Evolutionary conservation across 2,329 filamentous ascomycete species (phyloP).

Genomic region (Hirsutella thompsonii): DNA sequence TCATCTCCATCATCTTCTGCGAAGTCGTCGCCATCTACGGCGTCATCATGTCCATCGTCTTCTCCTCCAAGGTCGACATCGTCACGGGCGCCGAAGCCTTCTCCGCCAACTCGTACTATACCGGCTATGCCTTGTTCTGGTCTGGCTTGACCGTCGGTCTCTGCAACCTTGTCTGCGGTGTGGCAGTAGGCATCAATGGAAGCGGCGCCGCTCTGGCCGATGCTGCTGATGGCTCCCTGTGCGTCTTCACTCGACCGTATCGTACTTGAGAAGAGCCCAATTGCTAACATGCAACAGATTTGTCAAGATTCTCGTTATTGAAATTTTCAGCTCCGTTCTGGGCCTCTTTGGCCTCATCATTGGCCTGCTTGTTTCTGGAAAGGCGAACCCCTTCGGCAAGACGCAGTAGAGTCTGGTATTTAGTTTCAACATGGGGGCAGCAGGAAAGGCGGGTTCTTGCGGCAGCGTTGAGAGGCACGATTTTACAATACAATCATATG

Average conservation of each 20-base stretch:
- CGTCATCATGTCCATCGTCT: slow-evolving; percentile 99
- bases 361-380: slow-evolving; percentile 75
- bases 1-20: slow-evolving; percentile 99
- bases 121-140: slow-evolving; percentile 94
- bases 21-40: slow-evolving; percentile 99
- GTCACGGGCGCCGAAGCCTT: slow-evolving; percentile 53
- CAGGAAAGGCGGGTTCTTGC: background rate
- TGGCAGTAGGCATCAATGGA: slow-evolving; percentile 95
- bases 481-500: slow-evolving; percentile 7
- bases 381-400: slow-evolving; percentile 38
- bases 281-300: slow-evolving; percentile 44
- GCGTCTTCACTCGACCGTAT: slow-evolving; percentile 23
- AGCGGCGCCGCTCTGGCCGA: slow-evolving; percentile 93
- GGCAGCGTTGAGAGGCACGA: background rate
- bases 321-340: slow-evolving; percentile 97
- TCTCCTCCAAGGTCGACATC: slow-evolving; percentile 71
- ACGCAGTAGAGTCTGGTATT: background rate
- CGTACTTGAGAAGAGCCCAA: no score
- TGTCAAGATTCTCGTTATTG: slow-evolving; percentile 96
- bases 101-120: slow-evolving; percentile 76
- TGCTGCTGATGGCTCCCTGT: slow-evolving; percentile 84
- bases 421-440: background rate
- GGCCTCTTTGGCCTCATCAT: slow-evolving; percentile 95
- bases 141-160: slow-evolving; percentile 83
- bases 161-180: slow-evolving; percentile 92